phyloP scores from a whole-genome alignment of 441 rosid species.

The Gossypium schwendimanii region DNA sequence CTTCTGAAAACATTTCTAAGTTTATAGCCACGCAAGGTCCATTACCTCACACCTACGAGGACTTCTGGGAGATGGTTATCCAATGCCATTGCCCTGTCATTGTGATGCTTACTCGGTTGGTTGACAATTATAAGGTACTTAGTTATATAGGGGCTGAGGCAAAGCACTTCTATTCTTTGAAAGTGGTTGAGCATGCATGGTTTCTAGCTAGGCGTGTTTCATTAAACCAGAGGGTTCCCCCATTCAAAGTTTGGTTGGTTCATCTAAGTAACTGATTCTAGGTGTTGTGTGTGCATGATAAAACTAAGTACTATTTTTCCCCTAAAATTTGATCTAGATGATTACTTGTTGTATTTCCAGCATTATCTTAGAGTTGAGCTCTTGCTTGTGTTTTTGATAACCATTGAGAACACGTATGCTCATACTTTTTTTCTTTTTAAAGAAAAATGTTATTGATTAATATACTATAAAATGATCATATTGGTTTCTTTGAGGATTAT shows the following conservation, averaged over 20 bases:
- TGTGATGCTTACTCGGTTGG: conserved; percentile 85
- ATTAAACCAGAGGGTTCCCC: not conserved
- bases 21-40: conserved; percentile 96
- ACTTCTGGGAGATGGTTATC: conserved; percentile 90
- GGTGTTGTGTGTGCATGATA: not conserved
- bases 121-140: conserved; percentile 58
- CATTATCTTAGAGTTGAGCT: not conserved
- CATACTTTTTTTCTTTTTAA: not conserved
- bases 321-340: not conserved
- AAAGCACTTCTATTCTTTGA: not conserved
- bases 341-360: not conserved
- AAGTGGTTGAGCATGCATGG: not conserved
- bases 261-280: not conserved
- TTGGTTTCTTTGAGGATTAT: not conserved
- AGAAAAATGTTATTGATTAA: not conserved
- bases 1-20: conserved; percentile 47
- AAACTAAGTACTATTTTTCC: not conserved
- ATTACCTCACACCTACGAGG: conserved; percentile 64
- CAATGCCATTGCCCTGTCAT: conserved; percentile 68
- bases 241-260: not conserved
- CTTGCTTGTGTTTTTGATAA: not conserved
- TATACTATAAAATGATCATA: not conserved
- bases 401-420: not conserved
- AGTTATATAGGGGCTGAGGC: conserved; percentile 9
- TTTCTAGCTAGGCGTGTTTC: not conserved